A percentile compares a stretch with the other conserved stretches of the same genome.
Evolutionary conservation across 805 yeast species (phyloP).

Genomic region (Starmerella geochares): DNA sequence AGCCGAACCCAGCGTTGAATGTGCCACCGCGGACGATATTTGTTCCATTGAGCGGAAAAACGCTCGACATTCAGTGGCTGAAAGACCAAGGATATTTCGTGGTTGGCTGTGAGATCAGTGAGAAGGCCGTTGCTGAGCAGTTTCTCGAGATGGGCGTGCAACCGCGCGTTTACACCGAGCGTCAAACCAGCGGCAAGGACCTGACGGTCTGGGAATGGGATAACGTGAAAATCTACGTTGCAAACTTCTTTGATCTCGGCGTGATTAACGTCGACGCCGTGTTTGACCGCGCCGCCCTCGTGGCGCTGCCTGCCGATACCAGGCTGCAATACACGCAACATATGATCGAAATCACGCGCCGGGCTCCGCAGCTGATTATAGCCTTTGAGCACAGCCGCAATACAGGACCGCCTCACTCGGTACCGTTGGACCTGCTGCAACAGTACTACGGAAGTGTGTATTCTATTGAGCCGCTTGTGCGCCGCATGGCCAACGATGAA

Average conservation of each 20-base stretch:
- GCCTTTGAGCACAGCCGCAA: slow-evolving; percentile 15
- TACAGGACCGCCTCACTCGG: slow-evolving; percentile 15
- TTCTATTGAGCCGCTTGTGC: slow-evolving; percentile 5
- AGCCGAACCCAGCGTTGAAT: background rate
- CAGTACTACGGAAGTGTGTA: slow-evolving; percentile 14
- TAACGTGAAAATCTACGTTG: slow-evolving; percentile 6
- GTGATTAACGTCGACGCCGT: slow-evolving; percentile 11
- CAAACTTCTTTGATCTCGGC: slow-evolving; percentile 17
- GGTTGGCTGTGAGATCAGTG: slow-evolving; percentile 18
- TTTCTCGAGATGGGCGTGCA: slow-evolving; percentile 12
- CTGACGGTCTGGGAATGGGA: slow-evolving; percentile 5
- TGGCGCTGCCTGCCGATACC: slow-evolving; percentile 14
- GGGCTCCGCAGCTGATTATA: slow-evolving; percentile 19
- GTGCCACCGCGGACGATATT: slow-evolving; percentile 5
- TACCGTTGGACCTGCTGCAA: slow-evolving; percentile 13
- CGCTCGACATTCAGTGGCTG: slow-evolving; percentile 18
- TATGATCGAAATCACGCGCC: slow-evolving; percentile 11
- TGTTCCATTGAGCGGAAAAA: slow-evolving; percentile 19
- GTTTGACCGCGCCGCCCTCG: slow-evolving; percentile 21
- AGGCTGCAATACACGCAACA: slow-evolving; percentile 10
- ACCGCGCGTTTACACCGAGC: background rate
- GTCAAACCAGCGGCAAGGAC: background rate
- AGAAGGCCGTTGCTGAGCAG: slow-evolving; percentile 11
- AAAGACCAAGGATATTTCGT: slow-evolving; percentile 11
- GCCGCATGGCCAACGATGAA: background rate